Evolutionary conservation across 2,329 filamentous ascomycete genomes (phyloP).

Genomic region (Colletotrichum sp.): DNA sequence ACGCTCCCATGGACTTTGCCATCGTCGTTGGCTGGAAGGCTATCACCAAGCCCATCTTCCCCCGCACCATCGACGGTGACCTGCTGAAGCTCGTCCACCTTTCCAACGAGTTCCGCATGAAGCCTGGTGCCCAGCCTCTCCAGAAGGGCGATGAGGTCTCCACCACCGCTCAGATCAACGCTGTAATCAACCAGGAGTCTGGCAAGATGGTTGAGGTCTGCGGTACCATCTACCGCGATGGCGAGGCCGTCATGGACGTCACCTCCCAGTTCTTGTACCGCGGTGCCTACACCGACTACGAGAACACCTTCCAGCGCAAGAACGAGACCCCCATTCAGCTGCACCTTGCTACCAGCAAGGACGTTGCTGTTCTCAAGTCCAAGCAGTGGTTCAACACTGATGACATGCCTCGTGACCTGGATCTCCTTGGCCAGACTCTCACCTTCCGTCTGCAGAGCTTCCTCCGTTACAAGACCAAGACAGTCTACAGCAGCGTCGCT

Average conservation of each 20-base stretch:
- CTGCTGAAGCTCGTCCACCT: constrained; percentile 94
- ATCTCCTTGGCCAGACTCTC: constrained; percentile 90
- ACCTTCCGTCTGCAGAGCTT: constrained; percentile 95
- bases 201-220: constrained; percentile 99
- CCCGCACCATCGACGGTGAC: constrained; percentile 93
- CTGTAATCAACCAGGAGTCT: constrained; percentile 96
- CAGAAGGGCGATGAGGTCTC: constrained; percentile 94
- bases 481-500: constrained; percentile 87
- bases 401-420: constrained; percentile 69
- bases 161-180: constrained; percentile 95
- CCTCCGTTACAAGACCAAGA: constrained; percentile 93
- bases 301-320: constrained; percentile 99
- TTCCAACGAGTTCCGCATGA: constrained; percentile 98
- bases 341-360: constrained; percentile 84
- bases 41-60: constrained; percentile 99
- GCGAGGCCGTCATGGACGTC: constrained; percentile 92
- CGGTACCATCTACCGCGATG: constrained; percentile 87
- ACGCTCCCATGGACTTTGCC: constrained; percentile 97
- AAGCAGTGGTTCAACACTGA: constrained; percentile 98
- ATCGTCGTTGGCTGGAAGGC: constrained; percentile 99
- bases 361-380: constrained; percentile 90
- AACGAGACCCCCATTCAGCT: constrained; percentile 94
- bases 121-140: constrained; percentile 90
- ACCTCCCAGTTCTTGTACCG: constrained; percentile 98
- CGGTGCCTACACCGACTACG: constrained; percentile 88